phyloP scores from a whole-genome alignment of 306 rosid genomes.

The Canavalia gladiata region DNA sequence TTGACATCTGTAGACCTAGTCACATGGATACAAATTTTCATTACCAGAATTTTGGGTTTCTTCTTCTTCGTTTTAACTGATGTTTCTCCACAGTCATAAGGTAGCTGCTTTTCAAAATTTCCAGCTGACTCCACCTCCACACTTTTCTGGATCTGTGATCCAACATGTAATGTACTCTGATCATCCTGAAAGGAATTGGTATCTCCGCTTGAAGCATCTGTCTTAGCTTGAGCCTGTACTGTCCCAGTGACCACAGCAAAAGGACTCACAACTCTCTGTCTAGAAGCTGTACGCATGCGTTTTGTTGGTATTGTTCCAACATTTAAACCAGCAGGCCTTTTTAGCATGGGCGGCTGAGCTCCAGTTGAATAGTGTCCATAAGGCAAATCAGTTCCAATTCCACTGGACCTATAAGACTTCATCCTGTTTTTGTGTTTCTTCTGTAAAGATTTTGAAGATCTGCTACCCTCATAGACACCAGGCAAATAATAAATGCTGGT shows the following conservation, averaged over 20 bases:
- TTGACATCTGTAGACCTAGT: conserved; percentile 3
- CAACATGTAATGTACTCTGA: conserved; percentile 82
- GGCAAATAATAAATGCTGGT: conserved; percentile 66
- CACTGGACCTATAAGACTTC: conserved; percentile 66
- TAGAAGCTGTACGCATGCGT: conserved; percentile 88
- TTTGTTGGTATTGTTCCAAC: conserved; percentile 86
- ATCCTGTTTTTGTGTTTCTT: conserved; percentile 68
- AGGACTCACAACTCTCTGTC: conserved; percentile 93
- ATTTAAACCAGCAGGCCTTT: conserved; percentile 79
- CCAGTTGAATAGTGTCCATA: conserved; percentile 68
- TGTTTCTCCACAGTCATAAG: conserved; percentile 90
- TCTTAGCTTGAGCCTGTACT: conserved; percentile 72
- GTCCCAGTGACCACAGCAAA: conserved; percentile 66
- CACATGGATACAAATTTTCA: conserved; percentile 43
- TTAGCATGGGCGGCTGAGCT: conserved; percentile 67
- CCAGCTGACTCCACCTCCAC: conserved; percentile 93
- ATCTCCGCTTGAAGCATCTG: conserved; percentile 99
- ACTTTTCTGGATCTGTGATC: conserved; percentile 85
- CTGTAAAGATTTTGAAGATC: conserved; percentile 61
- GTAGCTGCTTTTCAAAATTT: conserved; percentile 78
- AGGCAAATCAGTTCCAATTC: conserved; percentile 73
- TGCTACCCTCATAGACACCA: conserved; percentile 72
- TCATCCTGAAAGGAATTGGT: conserved; percentile 98
- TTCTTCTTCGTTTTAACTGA: conserved; percentile 91
- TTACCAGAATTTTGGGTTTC: conserved; percentile 90